Evolutionary conservation across 164 flowering plant species (phyloP).

Genomic region (Stephania yunnanensis): DNA sequence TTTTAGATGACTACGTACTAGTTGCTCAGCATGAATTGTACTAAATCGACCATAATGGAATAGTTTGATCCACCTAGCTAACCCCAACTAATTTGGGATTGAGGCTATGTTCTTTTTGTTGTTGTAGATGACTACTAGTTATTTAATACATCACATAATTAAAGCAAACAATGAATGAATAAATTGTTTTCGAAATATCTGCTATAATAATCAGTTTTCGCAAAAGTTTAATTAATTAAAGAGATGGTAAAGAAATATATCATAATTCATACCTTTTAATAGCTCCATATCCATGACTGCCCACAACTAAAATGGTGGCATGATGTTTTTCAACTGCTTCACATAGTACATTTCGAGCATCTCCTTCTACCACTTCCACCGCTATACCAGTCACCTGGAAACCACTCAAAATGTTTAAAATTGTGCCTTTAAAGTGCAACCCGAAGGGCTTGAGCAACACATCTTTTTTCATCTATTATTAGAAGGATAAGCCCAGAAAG

Average conservation of each 20-base stretch:
- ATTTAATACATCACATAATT: background rate
- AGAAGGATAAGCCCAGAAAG: background rate
- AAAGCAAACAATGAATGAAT: background rate
- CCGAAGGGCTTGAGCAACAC: background rate
- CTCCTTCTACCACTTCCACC: constrained; percentile 45
- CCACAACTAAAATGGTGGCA: constrained; percentile 49
- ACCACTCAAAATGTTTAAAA: background rate
- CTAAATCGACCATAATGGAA: too few relatives aligned
- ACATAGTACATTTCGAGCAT: constrained; percentile 48
- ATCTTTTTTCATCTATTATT: background rate
- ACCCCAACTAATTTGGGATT: too few relatives aligned
- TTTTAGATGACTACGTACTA: too few relatives aligned
- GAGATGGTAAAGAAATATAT: background rate
- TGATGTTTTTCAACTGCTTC: constrained; percentile 53
- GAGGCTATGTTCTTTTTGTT: background rate
- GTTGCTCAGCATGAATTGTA: too few relatives aligned
- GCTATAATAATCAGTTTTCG: background rate
- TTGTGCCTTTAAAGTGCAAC: background rate
- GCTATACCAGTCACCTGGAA: constrained; percentile 32
- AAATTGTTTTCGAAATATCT: background rate
- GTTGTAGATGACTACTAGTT: background rate
- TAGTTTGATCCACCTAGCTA: too few relatives aligned
- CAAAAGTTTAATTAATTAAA: background rate
- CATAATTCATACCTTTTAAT: constrained; percentile 41
- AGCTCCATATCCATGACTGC: constrained; percentile 71